Conservation (phyloP, 495 filamentous ascomycete genomes). For the Neurospora pannonica region DNA sequence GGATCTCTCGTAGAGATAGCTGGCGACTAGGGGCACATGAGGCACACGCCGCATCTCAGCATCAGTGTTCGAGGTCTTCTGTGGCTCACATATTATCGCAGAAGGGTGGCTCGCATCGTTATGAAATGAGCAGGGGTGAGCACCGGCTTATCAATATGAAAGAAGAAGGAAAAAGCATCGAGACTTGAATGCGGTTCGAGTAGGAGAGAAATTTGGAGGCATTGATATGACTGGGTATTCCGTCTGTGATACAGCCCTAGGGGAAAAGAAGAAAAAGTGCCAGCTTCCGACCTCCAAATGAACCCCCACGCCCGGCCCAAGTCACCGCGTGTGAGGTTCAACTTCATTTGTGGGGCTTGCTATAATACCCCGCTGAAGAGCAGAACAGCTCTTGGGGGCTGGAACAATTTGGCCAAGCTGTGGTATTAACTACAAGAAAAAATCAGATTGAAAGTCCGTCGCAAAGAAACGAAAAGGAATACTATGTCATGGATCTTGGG, state of each 20-base stretch:
- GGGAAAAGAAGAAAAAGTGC: background rate
- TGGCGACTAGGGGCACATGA: background rate
- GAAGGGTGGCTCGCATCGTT: background rate
- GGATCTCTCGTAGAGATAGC: background rate
- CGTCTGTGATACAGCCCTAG: background rate
- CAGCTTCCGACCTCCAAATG: background rate
- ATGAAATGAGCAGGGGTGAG: background rate
- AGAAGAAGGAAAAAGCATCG: no score
- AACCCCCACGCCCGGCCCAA: background rate
- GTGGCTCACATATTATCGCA: no score
- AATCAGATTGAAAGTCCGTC: background rate
- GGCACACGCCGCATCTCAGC: background rate
- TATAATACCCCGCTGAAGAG: background rate
- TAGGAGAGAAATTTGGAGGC: background rate
- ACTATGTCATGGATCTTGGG: background rate
- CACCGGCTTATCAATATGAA: no score
- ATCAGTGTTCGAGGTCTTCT: background rate
- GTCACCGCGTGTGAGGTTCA: background rate
- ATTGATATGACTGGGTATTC: background rate
- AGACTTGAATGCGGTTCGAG: background rate
- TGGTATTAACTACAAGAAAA: background rate
- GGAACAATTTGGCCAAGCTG: background rate
- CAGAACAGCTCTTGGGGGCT: background rate
- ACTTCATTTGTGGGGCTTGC: background rate
- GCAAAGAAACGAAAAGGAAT: background rate